Percentiles rank a stretch among this genome's conserved stretches.
Evolutionary conservation across 495 filamentous ascomycete species (phyloP).

Genomic region (Cryomyces minteri): DNA sequence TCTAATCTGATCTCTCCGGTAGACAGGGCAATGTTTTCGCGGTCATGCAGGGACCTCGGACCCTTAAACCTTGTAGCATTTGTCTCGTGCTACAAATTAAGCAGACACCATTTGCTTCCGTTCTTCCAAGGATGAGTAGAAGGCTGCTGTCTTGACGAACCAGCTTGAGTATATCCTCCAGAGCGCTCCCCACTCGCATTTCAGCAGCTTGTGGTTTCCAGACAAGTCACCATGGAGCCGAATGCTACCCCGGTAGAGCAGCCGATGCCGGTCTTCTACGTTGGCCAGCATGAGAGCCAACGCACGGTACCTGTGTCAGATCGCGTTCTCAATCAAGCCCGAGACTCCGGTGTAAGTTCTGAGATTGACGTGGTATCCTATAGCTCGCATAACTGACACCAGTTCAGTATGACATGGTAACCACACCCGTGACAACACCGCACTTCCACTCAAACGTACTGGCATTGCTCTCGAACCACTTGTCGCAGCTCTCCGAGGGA

Average conservation of each 20-base stretch:
- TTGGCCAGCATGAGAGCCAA: constrained; percentile 69
- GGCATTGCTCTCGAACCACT: constrained; percentile 20
- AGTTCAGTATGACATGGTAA: constrained; percentile 78
- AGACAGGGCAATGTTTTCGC: no score
- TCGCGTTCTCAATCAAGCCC: constrained; percentile 44
- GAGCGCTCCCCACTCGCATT: no score
- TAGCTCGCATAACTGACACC: neutral
- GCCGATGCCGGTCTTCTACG: constrained; percentile 42
- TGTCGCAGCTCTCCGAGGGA: constrained; percentile 24
- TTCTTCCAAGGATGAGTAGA: no score
- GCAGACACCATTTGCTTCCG: no score
- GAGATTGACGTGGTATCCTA: neutral
- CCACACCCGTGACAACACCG: constrained; percentile 67
- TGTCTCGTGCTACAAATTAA: no score
- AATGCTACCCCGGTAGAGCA: neutral
- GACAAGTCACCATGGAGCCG: no score
- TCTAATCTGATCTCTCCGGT: no score
- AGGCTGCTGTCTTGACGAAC: no score
- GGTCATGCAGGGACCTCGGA: no score
- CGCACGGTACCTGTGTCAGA: constrained; percentile 41
- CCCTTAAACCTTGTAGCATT: no score
- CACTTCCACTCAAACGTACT: constrained; percentile 66
- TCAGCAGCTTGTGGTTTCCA: no score
- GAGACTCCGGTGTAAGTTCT: constrained; percentile 40
- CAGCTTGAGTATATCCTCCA: no score